Base-by-base conservation (phyloP, 2,329 filamentous ascomycete genomes). In the Xylariaceae sp. region DNA sequence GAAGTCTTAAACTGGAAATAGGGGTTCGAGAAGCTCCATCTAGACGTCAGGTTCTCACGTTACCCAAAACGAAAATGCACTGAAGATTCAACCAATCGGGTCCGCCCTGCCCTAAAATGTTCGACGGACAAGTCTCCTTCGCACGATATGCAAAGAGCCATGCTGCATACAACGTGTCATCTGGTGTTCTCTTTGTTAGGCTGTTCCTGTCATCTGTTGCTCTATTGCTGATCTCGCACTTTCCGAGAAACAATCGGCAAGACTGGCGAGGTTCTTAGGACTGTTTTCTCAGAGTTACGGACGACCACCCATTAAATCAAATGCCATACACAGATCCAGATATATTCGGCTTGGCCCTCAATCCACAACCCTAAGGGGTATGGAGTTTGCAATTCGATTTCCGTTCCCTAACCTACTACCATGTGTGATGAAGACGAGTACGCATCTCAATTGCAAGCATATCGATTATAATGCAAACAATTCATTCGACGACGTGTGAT, bases 141-240 rank as follows among this genome's bases (percentile, higher is more conserved):
- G 38, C 36, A 42, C 39, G 14, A 43, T 16, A 31, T 47, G 52
- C 48, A 43, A 48, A 22, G 39, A n/a, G 10, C n/a, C 13, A 18
- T 54, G 18, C 33, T 51, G 45, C 48, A 48, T 54, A 47, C 52
- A 45, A 54, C 52, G 52, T 54, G 38, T 54, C 45, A 51, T 54
- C 31, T 5, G 22, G 22, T 28, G 22, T 41, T 28, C 19, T 31
- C 22, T 19, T 18, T 16, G 18, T n/a, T 4, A 28, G 7, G 4
- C 22, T 5, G 4, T 28, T 28, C 22, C 22, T 28, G 7, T 4
- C 22, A 28, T 7, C 22, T 4, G 7, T 10, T 17, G 34, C 18
- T 14, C 14, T 40, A 43, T 38, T 6, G n/a, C 12, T 39, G 18
- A 41, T 33, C 43, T 18, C n/a, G 19, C 18, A 17, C 19, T 43